Base-by-base conservation (phyloP, 2,329 filamentous ascomycete species). In the Trichoderma atrobrunneum region DNA sequence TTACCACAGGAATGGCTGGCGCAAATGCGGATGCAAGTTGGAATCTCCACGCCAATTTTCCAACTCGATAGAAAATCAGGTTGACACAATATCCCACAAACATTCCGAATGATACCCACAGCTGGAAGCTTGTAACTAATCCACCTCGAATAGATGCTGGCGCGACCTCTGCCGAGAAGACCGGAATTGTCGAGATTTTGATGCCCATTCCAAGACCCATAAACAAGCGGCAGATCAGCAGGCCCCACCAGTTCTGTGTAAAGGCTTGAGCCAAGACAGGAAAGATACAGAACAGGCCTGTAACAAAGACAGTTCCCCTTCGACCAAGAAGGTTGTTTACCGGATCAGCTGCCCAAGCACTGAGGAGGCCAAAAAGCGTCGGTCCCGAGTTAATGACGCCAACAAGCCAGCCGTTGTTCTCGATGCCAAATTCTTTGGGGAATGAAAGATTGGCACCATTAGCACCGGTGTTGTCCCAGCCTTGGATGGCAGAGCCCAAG, bases 11-110 rank as follows among this genome's bases (percentile, higher is more conserved):
- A 4, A 92, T 78, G 0, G 89, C 88, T 1, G 90, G 90, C 30
- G 90, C 85, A 71, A 91, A 88, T 0, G 90, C 89, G 1, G 89
- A 89, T 10, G 85, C 88, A 3, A 92, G 80, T 76, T 90, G 89
- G 24, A 91, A 82, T 30, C 90, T 82, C 90, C 90, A 92, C 5
- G 87, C 84, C 43, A 89, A 85, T 2, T 76, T 76, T 16, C 88
- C 87, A 0, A 85, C 84, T 34, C 89, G 82, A 71, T 87, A 89
- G 63, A 91, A 88, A 7, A 86, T 87, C 39, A 92, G 82, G 76
- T 92, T 92, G 72, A 89, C 89, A 72, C 84, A 87, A 73, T 87
- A 89, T 11, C 90, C 91, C n/a, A 91, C 80, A 79, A 92, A 89
- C 75, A 92, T 91, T 43, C 88, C 88, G 76, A 77, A 71, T 24